Evolutionary conservation across 768 basidiomycete genomes (phyloP).

Genomic region (Boletus speciosus): DNA sequence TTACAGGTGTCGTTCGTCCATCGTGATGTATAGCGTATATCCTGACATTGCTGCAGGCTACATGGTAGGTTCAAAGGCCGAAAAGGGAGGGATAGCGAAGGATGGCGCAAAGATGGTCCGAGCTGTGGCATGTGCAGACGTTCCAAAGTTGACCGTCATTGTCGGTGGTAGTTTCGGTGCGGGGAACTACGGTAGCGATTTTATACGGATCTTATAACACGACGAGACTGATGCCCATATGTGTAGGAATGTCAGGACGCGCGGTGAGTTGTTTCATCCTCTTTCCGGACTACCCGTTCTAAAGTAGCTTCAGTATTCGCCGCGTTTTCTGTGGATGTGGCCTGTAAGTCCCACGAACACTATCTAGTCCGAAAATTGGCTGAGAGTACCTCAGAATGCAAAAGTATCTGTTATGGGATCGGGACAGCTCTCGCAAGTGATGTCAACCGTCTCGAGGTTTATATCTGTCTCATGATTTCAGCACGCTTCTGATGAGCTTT

Average conservation of each 20-base stretch:
- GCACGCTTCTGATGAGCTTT: background rate
- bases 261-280: conserved; percentile 55
- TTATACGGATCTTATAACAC: conserved; percentile 1
- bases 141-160: conserved; percentile 90
- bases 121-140: conserved; percentile 89
- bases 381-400: conserved; percentile 56
- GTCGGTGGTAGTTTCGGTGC: conserved; percentile 94
- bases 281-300: conserved; percentile 4
- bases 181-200: conserved; percentile 80
- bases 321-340: conserved; percentile 98
- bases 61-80: conserved; percentile 96
- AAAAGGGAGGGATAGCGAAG: conserved; percentile 91
- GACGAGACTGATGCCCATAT: conserved; percentile 12
- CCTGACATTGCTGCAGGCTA: conserved; percentile 51
- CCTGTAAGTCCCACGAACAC: conserved; percentile 53
- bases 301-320: conserved; percentile 63
- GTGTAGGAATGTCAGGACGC: conserved; percentile 83
- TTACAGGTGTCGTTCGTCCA: conserved; percentile 55
- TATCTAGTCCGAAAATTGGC: conserved; percentile 8
- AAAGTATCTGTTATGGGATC: conserved; percentile 96
- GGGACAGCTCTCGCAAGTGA: conserved; percentile 88
- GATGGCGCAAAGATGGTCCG: conserved; percentile 97
- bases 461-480: conserved; percentile 12
- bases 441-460: conserved; percentile 84
- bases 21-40: background rate